Percentiles rank a stretch among this genome's conserved stretches.
Evolutionary conservation across 2,329 filamentous ascomycete genomes (phyloP).

Genomic region (Fusarium sp.): DNA sequence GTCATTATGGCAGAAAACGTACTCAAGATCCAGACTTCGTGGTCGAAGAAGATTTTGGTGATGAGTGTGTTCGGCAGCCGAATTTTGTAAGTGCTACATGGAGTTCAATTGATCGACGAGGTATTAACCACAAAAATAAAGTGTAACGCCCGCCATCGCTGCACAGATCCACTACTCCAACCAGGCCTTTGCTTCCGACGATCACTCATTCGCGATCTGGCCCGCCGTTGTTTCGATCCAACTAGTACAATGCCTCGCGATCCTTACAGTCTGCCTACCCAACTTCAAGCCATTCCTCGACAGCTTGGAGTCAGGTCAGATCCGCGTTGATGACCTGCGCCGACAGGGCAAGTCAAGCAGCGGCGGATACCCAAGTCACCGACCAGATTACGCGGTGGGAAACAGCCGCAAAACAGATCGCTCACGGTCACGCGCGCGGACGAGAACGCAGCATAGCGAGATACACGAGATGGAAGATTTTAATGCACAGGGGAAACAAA

Average conservation of each 20-base stretch:
- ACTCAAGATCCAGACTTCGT: constrained; percentile 45
- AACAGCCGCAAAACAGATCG: constrained; percentile 37
- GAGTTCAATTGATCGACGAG: neutral
- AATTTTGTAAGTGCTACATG: constrained; percentile 41
- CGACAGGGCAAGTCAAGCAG: constrained; percentile 44
- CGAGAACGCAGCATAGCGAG: constrained; percentile 22
- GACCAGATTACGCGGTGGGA: constrained; percentile 32
- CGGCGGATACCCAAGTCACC: constrained; percentile 39
- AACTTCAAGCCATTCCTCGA: constrained; percentile 49
- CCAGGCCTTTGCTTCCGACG: constrained; percentile 37
- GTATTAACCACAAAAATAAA: neutral
- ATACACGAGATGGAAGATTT: constrained; percentile 35
- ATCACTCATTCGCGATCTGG: constrained; percentile 44
- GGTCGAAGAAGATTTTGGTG: constrained; percentile 45
- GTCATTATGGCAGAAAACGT: constrained; percentile 46
- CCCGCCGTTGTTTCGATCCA: constrained; percentile 39
- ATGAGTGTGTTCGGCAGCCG: constrained; percentile 48
- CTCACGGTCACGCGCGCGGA: constrained; percentile 26
- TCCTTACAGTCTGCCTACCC: constrained; percentile 45
- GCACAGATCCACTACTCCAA: constrained; percentile 45
- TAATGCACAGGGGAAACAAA: neutral
- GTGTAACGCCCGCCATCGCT: constrained; percentile 45
- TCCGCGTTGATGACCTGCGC: constrained; percentile 46
- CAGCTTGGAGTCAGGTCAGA: constrained; percentile 46
- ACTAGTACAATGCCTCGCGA: constrained; percentile 46